Evolutionary conservation across 768 basidiomycete species (phyloP).

Genomic region (Phaffia australis): DNA sequence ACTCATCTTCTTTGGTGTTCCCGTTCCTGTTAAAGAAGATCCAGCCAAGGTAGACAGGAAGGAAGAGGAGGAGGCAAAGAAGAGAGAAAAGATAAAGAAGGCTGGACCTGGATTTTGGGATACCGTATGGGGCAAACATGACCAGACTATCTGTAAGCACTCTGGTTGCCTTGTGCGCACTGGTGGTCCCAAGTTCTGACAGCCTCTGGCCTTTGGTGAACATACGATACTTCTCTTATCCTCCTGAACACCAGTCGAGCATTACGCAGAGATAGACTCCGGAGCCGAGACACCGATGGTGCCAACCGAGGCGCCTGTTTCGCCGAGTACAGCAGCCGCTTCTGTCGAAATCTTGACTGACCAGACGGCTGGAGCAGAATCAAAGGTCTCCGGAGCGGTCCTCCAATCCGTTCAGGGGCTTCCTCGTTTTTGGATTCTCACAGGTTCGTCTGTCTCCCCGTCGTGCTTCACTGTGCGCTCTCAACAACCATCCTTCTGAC

Average conservation of each 20-base stretch:
- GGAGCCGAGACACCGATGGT: no score
- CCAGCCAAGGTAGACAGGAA: slow-evolving; percentile 49
- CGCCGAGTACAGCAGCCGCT: no score
- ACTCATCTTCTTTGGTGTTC: slow-evolving; percentile 67
- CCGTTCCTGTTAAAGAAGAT: slow-evolving; percentile 50
- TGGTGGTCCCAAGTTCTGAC: slow-evolving; percentile 8
- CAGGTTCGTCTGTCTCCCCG: slow-evolving; percentile 29
- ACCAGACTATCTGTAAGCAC: slow-evolving; percentile 68
- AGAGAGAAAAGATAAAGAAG: slow-evolving; percentile 20
- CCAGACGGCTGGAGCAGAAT: neutral
- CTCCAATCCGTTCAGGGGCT: slow-evolving; percentile 42
- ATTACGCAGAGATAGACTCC: slow-evolving; percentile 7
- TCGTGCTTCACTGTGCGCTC: no score
- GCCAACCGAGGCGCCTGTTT: no score
- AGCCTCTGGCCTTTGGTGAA: neutral
- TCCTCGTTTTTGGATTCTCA: slow-evolving; percentile 78
- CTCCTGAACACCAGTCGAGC: neutral
- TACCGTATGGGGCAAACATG: slow-evolving; percentile 64
- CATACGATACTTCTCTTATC: neutral
- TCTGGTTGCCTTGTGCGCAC: slow-evolving; percentile 39
- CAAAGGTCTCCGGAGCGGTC: neutral
- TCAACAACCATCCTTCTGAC: no score
- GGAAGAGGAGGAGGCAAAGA: slow-evolving; percentile 23
- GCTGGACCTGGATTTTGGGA: slow-evolving; percentile 47
- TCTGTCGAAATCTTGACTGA: no score